Evolutionary conservation across 2,329 filamentous ascomycete genomes (phyloP).

Genomic region (Arthrobotrys sinensis): DNA sequence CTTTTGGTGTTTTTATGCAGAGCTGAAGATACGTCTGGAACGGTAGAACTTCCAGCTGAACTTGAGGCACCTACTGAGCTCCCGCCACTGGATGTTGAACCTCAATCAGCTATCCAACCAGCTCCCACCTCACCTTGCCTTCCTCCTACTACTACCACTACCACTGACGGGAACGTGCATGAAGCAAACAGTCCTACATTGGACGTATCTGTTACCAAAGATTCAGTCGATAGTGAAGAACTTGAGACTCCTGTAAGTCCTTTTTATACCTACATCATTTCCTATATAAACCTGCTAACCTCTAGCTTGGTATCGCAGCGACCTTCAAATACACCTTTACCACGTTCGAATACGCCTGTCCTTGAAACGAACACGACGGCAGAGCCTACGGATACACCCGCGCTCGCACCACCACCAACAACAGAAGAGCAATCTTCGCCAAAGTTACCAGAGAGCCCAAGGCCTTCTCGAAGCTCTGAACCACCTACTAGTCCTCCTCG

Average conservation of each 20-base stretch:
- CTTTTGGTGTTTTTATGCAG: background rate
- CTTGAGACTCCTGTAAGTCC: background rate
- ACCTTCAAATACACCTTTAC: background rate
- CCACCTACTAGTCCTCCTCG: no score
- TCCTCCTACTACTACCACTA: no score
- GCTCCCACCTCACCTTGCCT: background rate
- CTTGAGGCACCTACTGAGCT: background rate
- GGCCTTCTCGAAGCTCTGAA: no score
- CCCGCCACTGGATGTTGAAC: background rate
- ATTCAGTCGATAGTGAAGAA: background rate
- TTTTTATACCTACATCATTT: background rate
- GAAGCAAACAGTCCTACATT: background rate
- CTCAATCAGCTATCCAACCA: no score
- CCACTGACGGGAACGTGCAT: no score
- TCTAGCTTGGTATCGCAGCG: background rate
- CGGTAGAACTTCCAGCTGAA: background rate
- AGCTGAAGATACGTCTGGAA: slow-evolving; percentile 8
- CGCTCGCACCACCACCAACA: no score
- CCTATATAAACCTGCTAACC: background rate
- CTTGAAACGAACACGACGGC: no score
- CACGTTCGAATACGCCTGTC: background rate
- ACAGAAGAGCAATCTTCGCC: no score
- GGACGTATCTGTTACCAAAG: background rate
- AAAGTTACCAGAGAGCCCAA: no score
- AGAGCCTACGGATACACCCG: no score